phyloP scores from a whole-genome alignment of 1,284 basidiomycete species.

The Gomphus bonarii region DNA sequence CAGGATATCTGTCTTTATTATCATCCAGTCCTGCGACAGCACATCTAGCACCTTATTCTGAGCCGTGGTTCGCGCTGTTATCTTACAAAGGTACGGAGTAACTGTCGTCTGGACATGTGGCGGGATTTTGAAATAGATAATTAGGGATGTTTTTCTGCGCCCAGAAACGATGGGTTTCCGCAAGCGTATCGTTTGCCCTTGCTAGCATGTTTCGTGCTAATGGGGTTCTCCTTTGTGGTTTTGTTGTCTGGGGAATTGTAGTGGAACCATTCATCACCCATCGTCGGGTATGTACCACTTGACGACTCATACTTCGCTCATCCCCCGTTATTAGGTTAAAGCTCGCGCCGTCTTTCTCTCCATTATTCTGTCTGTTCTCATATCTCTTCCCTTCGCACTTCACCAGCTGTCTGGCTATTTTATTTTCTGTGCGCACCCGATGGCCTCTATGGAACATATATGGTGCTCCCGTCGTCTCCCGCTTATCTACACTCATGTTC shows the following conservation, averaged over 20 bases:
- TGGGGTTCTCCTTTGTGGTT: slow-evolving; percentile 67
- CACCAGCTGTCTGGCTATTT: slow-evolving; percentile 62
- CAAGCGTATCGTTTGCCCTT: slow-evolving; percentile 51
- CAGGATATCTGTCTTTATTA: slow-evolving; percentile 62
- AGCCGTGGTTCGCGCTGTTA: slow-evolving; percentile 76
- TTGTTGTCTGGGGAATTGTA: slow-evolving; percentile 62
- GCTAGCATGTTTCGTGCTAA: slow-evolving; percentile 76
- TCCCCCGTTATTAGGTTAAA: background rate
- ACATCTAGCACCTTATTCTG: slow-evolving; percentile 65
- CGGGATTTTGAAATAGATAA: slow-evolving; percentile 6
- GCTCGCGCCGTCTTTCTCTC: background rate
- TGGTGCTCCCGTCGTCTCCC: slow-evolving; percentile 67
- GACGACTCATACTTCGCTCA: background rate
- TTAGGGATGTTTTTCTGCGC: slow-evolving; percentile 56
- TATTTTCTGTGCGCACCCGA: slow-evolving; percentile 44
- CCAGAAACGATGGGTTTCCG: slow-evolving; percentile 35
- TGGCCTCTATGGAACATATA: slow-evolving; percentile 18
- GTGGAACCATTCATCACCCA: slow-evolving; percentile 36
- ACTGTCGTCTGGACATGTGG: background rate
- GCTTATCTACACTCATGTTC: slow-evolving; percentile 76
- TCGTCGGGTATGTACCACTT: slow-evolving; percentile 23
- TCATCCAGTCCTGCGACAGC: slow-evolving; percentile 74
- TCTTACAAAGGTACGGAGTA: slow-evolving; percentile 56
- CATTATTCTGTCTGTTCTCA: slow-evolving; percentile 24
- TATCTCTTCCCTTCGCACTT: slow-evolving; percentile 54